Evolutionary conservation across 2,329 filamentous ascomycete species (phyloP).

Genomic region (Sporothrix euskadiensis): DNA sequence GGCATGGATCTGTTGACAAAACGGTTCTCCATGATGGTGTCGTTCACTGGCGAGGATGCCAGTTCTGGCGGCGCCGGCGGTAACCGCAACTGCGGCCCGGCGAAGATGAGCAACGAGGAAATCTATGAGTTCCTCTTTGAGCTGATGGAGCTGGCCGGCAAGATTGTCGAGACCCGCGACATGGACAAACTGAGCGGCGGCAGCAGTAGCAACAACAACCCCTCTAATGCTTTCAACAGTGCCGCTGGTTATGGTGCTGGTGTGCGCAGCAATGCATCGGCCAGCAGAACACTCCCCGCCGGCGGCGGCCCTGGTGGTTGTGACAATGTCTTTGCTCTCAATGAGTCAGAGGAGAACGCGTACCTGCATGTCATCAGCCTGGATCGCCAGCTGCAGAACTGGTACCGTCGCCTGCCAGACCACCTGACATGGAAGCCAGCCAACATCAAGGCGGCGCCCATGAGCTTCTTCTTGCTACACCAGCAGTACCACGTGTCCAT

Average conservation of each 20-base stretch:
- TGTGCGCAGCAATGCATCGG: neutral
- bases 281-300: neutral
- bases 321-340: conserved; percentile 37
- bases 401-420: conserved; percentile 55
- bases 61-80: conserved; percentile 37
- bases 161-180: conserved; percentile 50
- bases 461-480: conserved; percentile 56
- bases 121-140: conserved; percentile 56
- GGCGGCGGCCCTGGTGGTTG: conserved; percentile 35
- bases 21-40: conserved; percentile 47
- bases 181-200: conserved; percentile 38
- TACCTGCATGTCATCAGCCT: conserved; percentile 54
- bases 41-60: conserved; percentile 34
- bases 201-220: neutral
- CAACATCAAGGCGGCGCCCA: conserved; percentile 52
- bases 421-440: conserved; percentile 51
- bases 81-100: conserved; percentile 36
- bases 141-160: conserved; percentile 57
- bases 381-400: conserved; percentile 56
- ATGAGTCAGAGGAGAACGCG: conserved; percentile 46
- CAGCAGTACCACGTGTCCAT: conserved; percentile 57
- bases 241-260: neutral
- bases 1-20: conserved; percentile 50
- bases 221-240: neutral
- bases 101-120: conserved; percentile 37